Conservation (phyloP, 1,284 basidiomycete species). For the Sporisorium scitamineum region DNA sequence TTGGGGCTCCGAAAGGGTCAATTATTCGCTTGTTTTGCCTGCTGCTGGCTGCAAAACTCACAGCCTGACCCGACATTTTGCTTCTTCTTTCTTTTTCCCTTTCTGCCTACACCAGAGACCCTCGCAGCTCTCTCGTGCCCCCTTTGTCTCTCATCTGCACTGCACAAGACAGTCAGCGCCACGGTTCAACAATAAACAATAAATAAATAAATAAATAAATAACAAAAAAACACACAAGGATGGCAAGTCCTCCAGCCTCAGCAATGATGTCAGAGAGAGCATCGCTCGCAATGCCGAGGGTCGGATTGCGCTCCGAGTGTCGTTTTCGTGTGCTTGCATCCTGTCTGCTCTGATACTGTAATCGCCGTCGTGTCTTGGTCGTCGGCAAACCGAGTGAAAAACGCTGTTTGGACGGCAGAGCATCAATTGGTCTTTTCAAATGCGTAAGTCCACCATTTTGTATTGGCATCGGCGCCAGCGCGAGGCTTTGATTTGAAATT, state of each 20-base stretch:
- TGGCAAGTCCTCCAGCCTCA: too few species aligned
- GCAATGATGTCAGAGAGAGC: background rate
- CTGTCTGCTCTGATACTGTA: too few species aligned
- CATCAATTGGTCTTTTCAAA: background rate
- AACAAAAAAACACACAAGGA: too few species aligned
- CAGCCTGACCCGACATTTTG: too few species aligned
- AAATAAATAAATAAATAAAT: too few species aligned
- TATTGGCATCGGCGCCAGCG: constrained; percentile 17
- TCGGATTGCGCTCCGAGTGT: background rate
- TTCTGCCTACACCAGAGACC: too few species aligned
- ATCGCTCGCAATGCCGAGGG: background rate
- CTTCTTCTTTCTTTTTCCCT: background rate
- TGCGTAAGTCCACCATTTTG: background rate
- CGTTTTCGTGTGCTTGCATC: background rate
- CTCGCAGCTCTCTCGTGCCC: background rate
- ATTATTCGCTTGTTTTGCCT: too few species aligned
- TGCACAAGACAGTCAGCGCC: constrained; percentile 6
- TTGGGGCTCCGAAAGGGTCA: background rate
- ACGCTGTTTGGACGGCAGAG: constrained; percentile 11
- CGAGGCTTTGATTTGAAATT: background rate
- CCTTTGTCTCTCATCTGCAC: constrained; percentile 5
- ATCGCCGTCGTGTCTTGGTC: too few species aligned
- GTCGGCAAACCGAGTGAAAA: background rate
- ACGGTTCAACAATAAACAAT: background rate
- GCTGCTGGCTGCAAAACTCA: too few species aligned